Conservation (phyloP, 1,139 yeast genomes). For the Saccharomycopsis crataegensis region DNA sequence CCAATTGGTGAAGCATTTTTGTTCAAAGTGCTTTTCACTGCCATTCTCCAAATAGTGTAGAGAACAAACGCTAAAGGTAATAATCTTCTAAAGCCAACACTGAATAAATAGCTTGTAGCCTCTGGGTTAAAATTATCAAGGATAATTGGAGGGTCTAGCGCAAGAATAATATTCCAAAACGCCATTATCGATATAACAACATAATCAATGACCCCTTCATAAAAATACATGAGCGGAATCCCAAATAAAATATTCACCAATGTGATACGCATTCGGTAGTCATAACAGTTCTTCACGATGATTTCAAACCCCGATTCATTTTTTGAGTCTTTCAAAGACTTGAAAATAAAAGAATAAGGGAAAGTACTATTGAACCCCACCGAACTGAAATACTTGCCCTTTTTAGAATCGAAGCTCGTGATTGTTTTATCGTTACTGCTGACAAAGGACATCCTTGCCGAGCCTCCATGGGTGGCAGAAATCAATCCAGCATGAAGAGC, state of each 20-base stretch:
- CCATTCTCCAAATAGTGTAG: conserved; percentile 61
- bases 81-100: conserved; percentile 66
- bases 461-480: conserved; percentile 73
- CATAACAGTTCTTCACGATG: conserved; percentile 45
- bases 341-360: conserved; percentile 66
- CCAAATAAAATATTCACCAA: conserved; percentile 52
- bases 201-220: conserved; percentile 48
- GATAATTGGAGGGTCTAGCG: conserved; percentile 73
- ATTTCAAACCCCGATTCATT: conserved; percentile 10
- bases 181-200: conserved; percentile 65
- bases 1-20: conserved; percentile 41
- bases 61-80: conserved; percentile 69
- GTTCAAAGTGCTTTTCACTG: conserved; percentile 35
- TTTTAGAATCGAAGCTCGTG: conserved; percentile 36
- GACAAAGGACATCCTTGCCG: conserved; percentile 55
- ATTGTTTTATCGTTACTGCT: conserved; percentile 37
- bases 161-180: conserved; percentile 76
- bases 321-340: conserved; percentile 23
- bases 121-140: conserved; percentile 48
- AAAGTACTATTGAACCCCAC: conserved; percentile 63
- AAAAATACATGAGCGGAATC: conserved; percentile 50
- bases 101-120: conserved; percentile 52
- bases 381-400: conserved; percentile 48
- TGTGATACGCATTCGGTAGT: conserved; percentile 56
- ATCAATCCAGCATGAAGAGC: conserved; percentile 81